These are phyloP conservation scores for Hydrangea macrophylla DNA, from an alignment of 148 eudicot species.

Conservation along the genomic window DNA sequence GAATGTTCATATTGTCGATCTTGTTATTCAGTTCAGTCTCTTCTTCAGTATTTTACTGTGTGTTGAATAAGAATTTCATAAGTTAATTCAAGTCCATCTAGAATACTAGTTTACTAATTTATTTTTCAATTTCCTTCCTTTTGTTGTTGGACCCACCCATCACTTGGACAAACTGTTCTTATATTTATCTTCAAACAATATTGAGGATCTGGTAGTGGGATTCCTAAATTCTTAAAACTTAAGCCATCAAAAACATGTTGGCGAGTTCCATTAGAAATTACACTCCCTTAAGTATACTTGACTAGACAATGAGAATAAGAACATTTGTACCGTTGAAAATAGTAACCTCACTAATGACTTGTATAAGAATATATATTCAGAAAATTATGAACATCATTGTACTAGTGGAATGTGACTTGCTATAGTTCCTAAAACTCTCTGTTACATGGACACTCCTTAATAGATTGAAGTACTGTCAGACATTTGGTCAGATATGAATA, in stretches of 20 bases:
- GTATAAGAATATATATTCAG: background rate
- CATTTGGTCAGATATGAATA: no score
- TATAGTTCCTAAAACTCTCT: background rate
- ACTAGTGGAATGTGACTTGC: background rate
- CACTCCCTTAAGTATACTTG: no score
- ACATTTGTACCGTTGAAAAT: background rate
- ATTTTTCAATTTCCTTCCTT: background rate
- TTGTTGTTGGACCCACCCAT: no score
- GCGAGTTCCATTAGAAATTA: no score
- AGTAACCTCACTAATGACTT: background rate
- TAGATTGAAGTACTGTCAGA: no score
- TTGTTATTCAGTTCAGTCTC: background rate
- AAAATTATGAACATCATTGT: background rate
- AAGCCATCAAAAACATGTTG: no score
- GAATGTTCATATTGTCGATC: slow-evolving; percentile 4
- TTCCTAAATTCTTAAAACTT: no score
- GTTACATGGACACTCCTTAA: no score
- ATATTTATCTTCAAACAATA: background rate
- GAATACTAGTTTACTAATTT: background rate
- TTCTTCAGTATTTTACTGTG: background rate
- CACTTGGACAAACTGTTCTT: background rate
- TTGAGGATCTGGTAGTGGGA: background rate
- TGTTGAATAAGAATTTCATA: background rate
- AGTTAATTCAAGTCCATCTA: background rate
- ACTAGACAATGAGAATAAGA: no score